Percentiles rank a stretch among this genome's conserved stretches.
phyloP scores from a whole-genome alignment of 1,284 basidiomycete genomes.

The Ceratobasidium sp. region DNA sequence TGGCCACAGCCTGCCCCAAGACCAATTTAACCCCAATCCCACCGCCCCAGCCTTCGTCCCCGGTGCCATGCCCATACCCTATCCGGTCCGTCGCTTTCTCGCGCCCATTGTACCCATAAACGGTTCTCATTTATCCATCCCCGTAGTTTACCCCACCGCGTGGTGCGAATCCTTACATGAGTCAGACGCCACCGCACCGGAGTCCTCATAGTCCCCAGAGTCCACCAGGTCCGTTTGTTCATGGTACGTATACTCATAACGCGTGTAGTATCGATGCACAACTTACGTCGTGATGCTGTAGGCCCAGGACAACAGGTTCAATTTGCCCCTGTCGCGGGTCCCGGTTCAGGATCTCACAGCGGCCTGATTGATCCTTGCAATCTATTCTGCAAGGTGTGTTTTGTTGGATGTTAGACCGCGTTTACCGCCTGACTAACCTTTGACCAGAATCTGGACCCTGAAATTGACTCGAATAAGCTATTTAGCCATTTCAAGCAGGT shows the following conservation, averaged over 20 bases:
- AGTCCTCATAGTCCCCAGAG: constrained; percentile 52
- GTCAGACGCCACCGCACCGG: constrained; percentile 48
- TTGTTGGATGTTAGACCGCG: neutral
- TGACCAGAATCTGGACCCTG: constrained; percentile 80
- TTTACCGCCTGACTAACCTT: neutral
- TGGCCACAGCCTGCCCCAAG: constrained; percentile 52
- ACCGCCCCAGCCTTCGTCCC: constrained; percentile 80
- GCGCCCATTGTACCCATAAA: neutral
- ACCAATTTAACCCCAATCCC: constrained; percentile 69
- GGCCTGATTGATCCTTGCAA: constrained; percentile 93
- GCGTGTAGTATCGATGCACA: neutral
- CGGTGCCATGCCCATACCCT: constrained; percentile 52
- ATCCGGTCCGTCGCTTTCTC: constrained; percentile 26
- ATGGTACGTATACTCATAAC: constrained; percentile 60
- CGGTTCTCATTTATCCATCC: neutral
- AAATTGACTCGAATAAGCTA: constrained; percentile 84
- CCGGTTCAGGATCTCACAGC: constrained; percentile 80
- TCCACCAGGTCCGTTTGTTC: constrained; percentile 66
- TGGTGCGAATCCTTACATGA: constrained; percentile 42
- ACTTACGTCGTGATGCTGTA: constrained; percentile 28
- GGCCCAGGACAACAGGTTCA: constrained; percentile 88
- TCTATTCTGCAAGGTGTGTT: constrained; percentile 81
- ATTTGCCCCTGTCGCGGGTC: constrained; percentile 74
- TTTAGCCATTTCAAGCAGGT: constrained; percentile 84
- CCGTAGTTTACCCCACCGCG: constrained; percentile 36